Conservation (phyloP, 2,329 filamentous ascomycete species). For the Fusarium secorum region DNA sequence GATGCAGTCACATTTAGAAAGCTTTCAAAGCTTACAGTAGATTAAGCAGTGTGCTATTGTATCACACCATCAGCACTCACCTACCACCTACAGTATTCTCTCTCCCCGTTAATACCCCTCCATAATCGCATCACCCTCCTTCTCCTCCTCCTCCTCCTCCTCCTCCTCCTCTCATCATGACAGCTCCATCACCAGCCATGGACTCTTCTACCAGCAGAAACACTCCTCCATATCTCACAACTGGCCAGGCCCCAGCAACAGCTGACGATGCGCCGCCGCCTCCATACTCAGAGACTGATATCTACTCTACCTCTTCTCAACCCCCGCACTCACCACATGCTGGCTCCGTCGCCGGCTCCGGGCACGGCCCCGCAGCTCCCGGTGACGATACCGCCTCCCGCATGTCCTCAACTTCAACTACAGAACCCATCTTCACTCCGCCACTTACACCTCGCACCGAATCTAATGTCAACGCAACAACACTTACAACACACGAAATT, state of each 20-base stretch:
- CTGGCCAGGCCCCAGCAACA: conserved; percentile 1
- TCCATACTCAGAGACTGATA: conserved; percentile 66
- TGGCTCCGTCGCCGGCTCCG: conserved; percentile 34
- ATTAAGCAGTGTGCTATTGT: background rate
- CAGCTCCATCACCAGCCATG: conserved; percentile 26
- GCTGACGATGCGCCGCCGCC: conserved; percentile 57
- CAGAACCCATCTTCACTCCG: conserved; percentile 60
- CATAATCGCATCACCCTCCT: background rate
- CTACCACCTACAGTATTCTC: background rate
- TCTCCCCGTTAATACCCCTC: background rate
- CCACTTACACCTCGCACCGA: conserved; percentile 56
- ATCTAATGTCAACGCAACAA: conserved; percentile 17
- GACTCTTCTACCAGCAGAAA: conserved; percentile 15
- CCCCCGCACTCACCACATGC: conserved; percentile 37
- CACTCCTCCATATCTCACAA: conserved; percentile 9
- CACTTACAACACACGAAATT: conserved; percentile 18
- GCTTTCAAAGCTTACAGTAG: background rate
- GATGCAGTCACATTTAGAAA: background rate
- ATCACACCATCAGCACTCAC: background rate
- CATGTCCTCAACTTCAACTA: conserved; percentile 52
- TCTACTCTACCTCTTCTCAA: conserved; percentile 55
- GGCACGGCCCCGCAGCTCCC: conserved; percentile 38
- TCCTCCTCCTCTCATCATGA: conserved; percentile 25
- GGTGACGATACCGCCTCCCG: conserved; percentile 50
- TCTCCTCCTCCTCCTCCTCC: too few relatives aligned